Evolutionary conservation across 345 rosid genomes (phyloP), one percentile per base, ranked within the genome.

Genomic region (Psidium friedrichsthalianum): DNA sequence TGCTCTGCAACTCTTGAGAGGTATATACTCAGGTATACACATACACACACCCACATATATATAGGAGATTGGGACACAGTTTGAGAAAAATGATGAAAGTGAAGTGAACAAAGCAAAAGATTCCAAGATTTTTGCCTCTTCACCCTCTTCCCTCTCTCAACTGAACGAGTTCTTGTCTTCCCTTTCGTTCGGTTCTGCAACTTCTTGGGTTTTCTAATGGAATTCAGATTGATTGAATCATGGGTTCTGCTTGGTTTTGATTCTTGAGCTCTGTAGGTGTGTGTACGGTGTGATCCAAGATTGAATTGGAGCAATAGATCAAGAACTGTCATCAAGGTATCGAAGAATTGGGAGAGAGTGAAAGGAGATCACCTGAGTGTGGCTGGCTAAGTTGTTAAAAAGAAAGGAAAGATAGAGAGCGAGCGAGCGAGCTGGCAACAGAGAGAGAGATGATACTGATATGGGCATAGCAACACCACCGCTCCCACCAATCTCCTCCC

Each of bases 391-490:
- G 78, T 69, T 8, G 78, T 69, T 69, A 40, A 49, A n/a, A 55
- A 82, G 32, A 51, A 22, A 11, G 51, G 51, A 82, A 51, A 61
- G 51, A 51, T 6, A 82, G 53, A 32, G 29, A 55, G 56, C 82
- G 82, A 55, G 56, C 14, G 85, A 51, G 51, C n/a, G n/a, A n/a
- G n/a, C n/a, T n/a, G n/a, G n/a, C n/a, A n/a, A n/a, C n/a, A 87
- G 81, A 84, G 91, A 92, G 83, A 90, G 91, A 89, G 88, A 86
- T 74, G 86, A 88, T 86, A 87, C 82, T 91, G 92, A 89, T 88
- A 96, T 93, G 97, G 97, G 93, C 90, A 89, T 95, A 95, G 93
- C 95, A 88, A 90, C 89, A 86, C 88, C 92, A 55, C 86, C 90
- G 14, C 56, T 86, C 82, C 49, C 84, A 80, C 84, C 89, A 55